Evolutionary conservation across 805 yeast genomes (phyloP), one percentile per base, ranked within the genome.

Genomic region (Scheffersomyces ergatensis): DNA sequence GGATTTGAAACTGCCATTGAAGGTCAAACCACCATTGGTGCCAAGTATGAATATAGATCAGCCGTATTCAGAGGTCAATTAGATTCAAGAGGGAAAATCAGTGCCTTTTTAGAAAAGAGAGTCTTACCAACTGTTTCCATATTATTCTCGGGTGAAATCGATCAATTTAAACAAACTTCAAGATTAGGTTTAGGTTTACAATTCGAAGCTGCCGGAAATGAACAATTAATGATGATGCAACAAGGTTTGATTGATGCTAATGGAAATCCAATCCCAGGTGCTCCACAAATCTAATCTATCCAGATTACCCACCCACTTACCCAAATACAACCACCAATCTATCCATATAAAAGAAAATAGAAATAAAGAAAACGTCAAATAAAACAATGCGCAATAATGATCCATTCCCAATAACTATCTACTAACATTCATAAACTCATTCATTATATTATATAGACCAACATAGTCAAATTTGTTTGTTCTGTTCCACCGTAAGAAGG

Each of bases 1-100:
- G 90, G 92, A 45, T 79, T 82, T 54, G 89, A 87, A 62, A 87
- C 95, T 25, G 82, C 84, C 33, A 75, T 90, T 44, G 97, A 92
- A 61, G 98, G 96, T 60, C 77, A 79, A 57, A 90, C 99, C 54
- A 86, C 97, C 45, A 63, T 92, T 43, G 99, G 97, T 70, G 96
- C 96, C 57, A 93, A 92, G 72, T 92, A 92, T 70, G 98, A 93
- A 74, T 93, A 89, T 78, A 89, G 97, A 74, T 95, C 89, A 70
- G 84, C 95, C 43, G 83, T 89, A 40, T 89, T 89, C 80, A 83
- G 99, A 70, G 97, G 97, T 60, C 95, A 90, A 67, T 60, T 93
- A 47, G 97, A 89, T 70, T 81, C 95, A 38, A 74, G 77, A 45
- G 99, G 99, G 69, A 89, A 87, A 71, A 95, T 92, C 39, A 77